Conservation (phyloP, 2,329 filamentous ascomycete species). For the Aspergillus eucalypticola region DNA sequence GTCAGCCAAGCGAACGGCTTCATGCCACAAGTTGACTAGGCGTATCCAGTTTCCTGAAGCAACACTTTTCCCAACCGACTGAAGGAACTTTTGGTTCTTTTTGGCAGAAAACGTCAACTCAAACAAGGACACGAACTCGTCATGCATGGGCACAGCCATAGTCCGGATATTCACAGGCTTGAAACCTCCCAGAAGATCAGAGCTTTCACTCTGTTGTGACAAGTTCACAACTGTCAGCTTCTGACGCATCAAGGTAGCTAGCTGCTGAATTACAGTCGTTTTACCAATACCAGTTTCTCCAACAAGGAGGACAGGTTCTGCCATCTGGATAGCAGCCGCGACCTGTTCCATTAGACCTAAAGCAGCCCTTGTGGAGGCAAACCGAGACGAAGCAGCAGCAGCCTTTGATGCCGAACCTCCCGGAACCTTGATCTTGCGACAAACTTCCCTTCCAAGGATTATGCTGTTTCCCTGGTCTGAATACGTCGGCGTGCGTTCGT, state of each 20-base stretch:
- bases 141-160: slow-evolving; percentile 83
- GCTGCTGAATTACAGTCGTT: slow-evolving; percentile 90
- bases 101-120: slow-evolving; percentile 80
- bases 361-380: slow-evolving; percentile 86
- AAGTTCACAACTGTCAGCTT: slow-evolving; percentile 91
- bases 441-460: slow-evolving; percentile 65
- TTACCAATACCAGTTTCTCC: slow-evolving; percentile 99
- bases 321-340: slow-evolving; percentile 74
- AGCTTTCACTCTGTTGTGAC: slow-evolving; percentile 95
- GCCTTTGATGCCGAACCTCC: slow-evolving; percentile 47
- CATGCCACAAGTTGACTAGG: slow-evolving; percentile 80
- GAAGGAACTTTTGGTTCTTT: slow-evolving; percentile 84
- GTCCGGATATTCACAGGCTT: slow-evolving; percentile 92
- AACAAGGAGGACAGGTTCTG: slow-evolving; percentile 91
- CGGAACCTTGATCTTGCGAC: slow-evolving; percentile 58
- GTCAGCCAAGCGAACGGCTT: slow-evolving; percentile 85
- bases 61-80: slow-evolving; percentile 76
- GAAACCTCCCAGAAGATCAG: slow-evolving; percentile 93
- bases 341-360: slow-evolving; percentile 85
- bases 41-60: slow-evolving; percentile 84
- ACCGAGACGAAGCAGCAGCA: slow-evolving; percentile 51
- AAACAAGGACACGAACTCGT: slow-evolving; percentile 91
- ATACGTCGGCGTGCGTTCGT: slow-evolving; percentile 69
- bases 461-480: slow-evolving; percentile 62
- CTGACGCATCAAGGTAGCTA: slow-evolving; percentile 79